These are phyloP conservation scores for Narthecium ossifragum DNA, from an alignment of 106 monocot species.

Conservation along the genomic window DNA sequence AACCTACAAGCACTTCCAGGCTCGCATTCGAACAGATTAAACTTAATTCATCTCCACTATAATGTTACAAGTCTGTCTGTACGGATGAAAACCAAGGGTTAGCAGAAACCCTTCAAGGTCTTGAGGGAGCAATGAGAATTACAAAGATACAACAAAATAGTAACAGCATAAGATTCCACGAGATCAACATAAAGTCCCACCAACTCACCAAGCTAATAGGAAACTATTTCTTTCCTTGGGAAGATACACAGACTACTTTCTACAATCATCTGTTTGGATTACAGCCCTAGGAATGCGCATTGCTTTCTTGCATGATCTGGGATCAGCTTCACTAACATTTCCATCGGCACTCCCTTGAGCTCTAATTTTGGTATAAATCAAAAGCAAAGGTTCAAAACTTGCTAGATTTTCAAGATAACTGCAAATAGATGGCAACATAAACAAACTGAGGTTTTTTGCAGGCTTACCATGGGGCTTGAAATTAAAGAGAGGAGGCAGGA, in stretches of 20 bases:
- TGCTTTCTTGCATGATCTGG: slow-evolving; percentile 14
- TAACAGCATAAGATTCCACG: neutral
- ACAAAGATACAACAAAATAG: neutral
- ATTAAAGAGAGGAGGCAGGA: slow-evolving; percentile 68
- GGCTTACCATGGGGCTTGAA: slow-evolving; percentile 53
- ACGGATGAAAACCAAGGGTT: too few species aligned
- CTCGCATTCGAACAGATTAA: too few species aligned
- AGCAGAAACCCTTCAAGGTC: neutral
- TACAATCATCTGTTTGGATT: neutral
- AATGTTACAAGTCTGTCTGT: too few species aligned
- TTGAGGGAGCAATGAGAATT: neutral
- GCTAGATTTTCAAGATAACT: neutral
- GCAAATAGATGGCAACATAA: neutral
- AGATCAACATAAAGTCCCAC: neutral
- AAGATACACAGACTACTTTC: neutral
- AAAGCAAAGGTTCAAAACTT: neutral
- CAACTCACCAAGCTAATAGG: neutral
- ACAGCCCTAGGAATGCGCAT: slow-evolving; percentile 2
- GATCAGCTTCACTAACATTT: slow-evolving; percentile 8
- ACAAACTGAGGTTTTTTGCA: too few species aligned
- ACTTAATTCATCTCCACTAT: too few species aligned
- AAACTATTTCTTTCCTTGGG: neutral
- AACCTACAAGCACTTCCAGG: too few species aligned
- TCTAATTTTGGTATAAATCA: neutral
- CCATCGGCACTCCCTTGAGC: slow-evolving; percentile 8